Percentiles rank a stretch among this genome's conserved stretches.
phyloP scores from a whole-genome alignment of 345 rosid species.

The Lagerstroemia speciosa region DNA sequence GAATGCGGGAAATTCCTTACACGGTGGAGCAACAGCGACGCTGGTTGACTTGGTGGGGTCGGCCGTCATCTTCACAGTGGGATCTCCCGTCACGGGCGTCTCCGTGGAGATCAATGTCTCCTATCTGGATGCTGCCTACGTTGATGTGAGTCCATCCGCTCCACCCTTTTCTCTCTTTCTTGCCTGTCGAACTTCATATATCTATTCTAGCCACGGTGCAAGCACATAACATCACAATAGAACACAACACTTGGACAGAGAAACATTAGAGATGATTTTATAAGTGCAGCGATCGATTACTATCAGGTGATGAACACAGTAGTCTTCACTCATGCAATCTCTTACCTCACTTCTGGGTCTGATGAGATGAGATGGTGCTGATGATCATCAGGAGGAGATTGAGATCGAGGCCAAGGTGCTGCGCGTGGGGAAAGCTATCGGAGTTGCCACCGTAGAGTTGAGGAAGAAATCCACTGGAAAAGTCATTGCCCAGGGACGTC shows the following conservation, averaged over 20 bases:
- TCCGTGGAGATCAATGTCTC: constrained; percentile 85
- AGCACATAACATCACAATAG: too few species aligned
- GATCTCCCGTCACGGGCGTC: constrained; percentile 43
- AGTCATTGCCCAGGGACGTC: constrained; percentile 84
- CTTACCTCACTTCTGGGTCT: background rate
- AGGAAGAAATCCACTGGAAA: constrained; percentile 77
- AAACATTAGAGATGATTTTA: too few species aligned
- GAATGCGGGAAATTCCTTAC: constrained; percentile 87
- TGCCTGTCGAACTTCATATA: background rate
- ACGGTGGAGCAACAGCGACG: constrained; percentile 90
- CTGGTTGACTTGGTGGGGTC: constrained; percentile 86
- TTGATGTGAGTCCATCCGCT: constrained; percentile 30
- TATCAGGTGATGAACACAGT: too few species aligned
- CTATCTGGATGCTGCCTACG: constrained; percentile 80
- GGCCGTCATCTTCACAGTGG: constrained; percentile 53
- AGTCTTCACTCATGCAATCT: too few species aligned
- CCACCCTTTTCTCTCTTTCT: background rate
- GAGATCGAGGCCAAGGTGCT: constrained; percentile 53
- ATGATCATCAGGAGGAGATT: constrained; percentile 48
- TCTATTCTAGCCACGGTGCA: too few species aligned
- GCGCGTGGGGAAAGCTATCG: constrained; percentile 79
- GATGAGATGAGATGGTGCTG: background rate
- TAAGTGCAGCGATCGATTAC: too few species aligned
- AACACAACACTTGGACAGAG: too few species aligned
- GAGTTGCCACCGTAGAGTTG: constrained; percentile 61